Conservation (phyloP, 1,284 basidiomycete species). For the Mycena sp. region DNA sequence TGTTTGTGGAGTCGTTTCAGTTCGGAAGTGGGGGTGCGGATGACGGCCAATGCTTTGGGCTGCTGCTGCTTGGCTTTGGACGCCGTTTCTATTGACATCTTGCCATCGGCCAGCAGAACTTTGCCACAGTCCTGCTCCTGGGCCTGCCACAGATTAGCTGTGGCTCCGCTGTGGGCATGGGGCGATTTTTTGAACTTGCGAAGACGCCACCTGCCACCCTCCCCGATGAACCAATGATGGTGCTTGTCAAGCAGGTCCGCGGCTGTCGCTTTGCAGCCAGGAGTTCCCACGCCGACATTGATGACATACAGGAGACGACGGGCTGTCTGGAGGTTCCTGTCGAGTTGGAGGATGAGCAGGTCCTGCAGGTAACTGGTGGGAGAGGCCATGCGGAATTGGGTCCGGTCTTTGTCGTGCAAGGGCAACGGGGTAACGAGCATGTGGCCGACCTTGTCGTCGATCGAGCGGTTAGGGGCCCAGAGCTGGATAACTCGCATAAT, state of each 20-base stretch:
- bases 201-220: conserved; percentile 8
- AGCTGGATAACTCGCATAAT: not conserved
- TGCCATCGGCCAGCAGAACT: conserved; percentile 2
- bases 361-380: not conserved
- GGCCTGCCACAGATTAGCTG: conserved; percentile 6
- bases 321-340: conserved; percentile 12
- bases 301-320: conserved; percentile 10
- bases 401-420: not conserved
- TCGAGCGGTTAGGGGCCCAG: not conserved
- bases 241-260: conserved; percentile 4
- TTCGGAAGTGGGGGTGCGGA: not conserved
- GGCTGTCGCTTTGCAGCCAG: conserved; percentile 10
- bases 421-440: not conserved
- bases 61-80: not conserved
- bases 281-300: conserved; percentile 11
- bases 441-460: not conserved
- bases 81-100: not conserved
- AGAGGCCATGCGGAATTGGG: not conserved
- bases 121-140: not conserved
- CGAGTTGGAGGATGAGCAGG: conserved; percentile 6
- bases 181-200: conserved; percentile 8
- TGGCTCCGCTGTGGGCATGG: not conserved
- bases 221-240: conserved; percentile 9
- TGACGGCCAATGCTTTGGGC: not conserved
- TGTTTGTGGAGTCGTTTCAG: not conserved